phyloP scores from a whole-genome alignment of 2,329 filamentous ascomycete species.

The Scedosporium boydii region DNA sequence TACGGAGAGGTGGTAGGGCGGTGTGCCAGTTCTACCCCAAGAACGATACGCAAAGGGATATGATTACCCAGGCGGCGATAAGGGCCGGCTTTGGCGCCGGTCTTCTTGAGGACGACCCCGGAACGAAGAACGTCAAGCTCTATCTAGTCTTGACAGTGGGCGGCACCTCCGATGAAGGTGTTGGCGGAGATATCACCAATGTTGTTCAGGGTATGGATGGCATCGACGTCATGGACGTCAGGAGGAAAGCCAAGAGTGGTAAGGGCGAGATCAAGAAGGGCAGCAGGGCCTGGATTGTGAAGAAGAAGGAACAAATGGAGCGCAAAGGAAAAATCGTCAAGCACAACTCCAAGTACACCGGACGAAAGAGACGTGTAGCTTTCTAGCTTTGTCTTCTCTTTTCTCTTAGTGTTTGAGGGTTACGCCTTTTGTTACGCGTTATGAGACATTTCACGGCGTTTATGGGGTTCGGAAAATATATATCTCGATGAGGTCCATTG shows the following conservation, averaged over 20 bases:
- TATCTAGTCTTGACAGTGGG: slow-evolving; percentile 93
- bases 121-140: slow-evolving; percentile 94
- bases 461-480: neutral
- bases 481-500: neutral
- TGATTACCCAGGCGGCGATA: slow-evolving; percentile 86
- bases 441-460: neutral
- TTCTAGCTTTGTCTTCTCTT: slow-evolving; percentile 43
- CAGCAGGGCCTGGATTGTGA: slow-evolving; percentile 72
- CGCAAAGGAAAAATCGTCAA: slow-evolving; percentile 93
- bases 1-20: slow-evolving; percentile 76
- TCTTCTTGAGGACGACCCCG: slow-evolving; percentile 87
- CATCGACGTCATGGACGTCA: slow-evolving; percentile 70
- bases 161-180: slow-evolving; percentile 36
- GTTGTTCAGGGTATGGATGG: slow-evolving; percentile 83
- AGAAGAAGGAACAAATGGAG: slow-evolving; percentile 90
- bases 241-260: slow-evolving; percentile 35
- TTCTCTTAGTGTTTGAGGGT: too few relatives aligned
- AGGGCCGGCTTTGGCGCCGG: slow-evolving; percentile 93
- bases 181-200: slow-evolving; percentile 74
- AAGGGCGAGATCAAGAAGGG: slow-evolving; percentile 62
- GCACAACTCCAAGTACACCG: slow-evolving; percentile 84
- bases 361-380: slow-evolving; percentile 69
- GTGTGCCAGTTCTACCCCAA: slow-evolving; percentile 98
- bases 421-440: neutral
- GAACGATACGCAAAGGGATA: slow-evolving; percentile 80